These are phyloP conservation scores for Cubamyces sp. DNA, from an alignment of 768 basidiomycete species.

Conservation along the genomic window DNA sequence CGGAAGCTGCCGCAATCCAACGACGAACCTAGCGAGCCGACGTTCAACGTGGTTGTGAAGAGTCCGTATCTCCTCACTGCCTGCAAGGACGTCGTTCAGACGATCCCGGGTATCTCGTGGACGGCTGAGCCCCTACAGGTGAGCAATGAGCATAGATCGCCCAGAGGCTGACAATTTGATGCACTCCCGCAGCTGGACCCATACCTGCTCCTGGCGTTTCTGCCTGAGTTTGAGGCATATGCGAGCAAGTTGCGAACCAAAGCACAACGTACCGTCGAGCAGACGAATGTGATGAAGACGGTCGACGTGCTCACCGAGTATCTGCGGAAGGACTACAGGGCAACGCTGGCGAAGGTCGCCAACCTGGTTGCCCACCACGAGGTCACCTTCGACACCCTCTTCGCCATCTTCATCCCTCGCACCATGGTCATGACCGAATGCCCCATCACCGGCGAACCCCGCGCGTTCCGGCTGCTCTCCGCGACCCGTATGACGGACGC, in stretches of 20 bases:
- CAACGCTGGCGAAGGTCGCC: slow-evolving; percentile 49
- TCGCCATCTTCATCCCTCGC: slow-evolving; percentile 57
- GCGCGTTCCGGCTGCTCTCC: slow-evolving; percentile 51
- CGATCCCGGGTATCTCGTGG: slow-evolving; percentile 64
- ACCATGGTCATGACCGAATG: slow-evolving; percentile 54
- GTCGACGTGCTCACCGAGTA: slow-evolving; percentile 53
- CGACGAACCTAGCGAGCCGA: slow-evolving; percentile 42
- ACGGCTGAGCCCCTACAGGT: slow-evolving; percentile 60
- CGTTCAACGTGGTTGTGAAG: slow-evolving; percentile 59
- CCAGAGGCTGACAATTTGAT: not conserved
- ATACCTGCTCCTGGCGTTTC: slow-evolving; percentile 56
- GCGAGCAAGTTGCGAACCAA: slow-evolving; percentile 44
- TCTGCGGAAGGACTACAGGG: slow-evolving; percentile 51
- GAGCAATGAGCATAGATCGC: not conserved
- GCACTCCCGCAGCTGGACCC: slow-evolving; percentile 49
- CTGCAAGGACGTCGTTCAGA: slow-evolving; percentile 59
- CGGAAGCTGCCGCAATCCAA: slow-evolving; percentile 46
- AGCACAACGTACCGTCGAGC: slow-evolving; percentile 41
- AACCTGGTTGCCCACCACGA: slow-evolving; percentile 56
- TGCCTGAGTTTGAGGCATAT: slow-evolving; percentile 50
- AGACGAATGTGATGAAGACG: slow-evolving; percentile 47
- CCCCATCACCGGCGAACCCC: slow-evolving; percentile 53
- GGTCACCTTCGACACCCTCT: slow-evolving; percentile 60
- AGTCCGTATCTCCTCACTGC: slow-evolving; percentile 60
- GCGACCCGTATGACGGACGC: slow-evolving; percentile 36